Evolutionary conservation across 345 rosid species (phyloP).

Genomic region (Mangifera indica): DNA sequence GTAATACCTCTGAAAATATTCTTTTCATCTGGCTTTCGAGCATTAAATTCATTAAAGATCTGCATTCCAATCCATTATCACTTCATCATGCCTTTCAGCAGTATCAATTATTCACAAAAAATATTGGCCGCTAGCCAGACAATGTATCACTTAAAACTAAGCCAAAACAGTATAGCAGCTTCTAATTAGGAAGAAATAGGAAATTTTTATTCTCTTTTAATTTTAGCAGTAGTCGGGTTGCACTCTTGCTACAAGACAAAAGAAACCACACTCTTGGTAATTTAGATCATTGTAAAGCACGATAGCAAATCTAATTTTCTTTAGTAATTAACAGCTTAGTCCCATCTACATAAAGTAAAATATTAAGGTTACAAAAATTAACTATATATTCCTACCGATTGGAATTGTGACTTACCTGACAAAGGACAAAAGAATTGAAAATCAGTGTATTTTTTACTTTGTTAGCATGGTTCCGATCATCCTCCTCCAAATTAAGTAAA

Average conservation of each 20-base stretch:
- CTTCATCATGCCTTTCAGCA: neutral
- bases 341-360: neutral
- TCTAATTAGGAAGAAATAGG: too few species aligned
- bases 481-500: constrained; percentile 46
- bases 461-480: constrained; percentile 35
- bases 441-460: constrained; percentile 79
- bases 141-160: neutral
- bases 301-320: neutral
- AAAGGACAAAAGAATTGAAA: constrained; percentile 88
- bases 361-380: neutral
- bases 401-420: constrained; percentile 65
- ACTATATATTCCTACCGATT: neutral
- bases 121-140: neutral
- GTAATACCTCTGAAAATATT: constrained; percentile 74
- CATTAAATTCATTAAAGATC: constrained; percentile 93
- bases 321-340: neutral
- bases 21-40: constrained; percentile 87
- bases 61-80: constrained; percentile 26
- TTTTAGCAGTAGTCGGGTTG: neutral
- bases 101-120: neutral
- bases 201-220: neutral
- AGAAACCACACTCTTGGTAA: neutral
- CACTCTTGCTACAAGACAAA: neutral
- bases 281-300: neutral
- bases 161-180: neutral